Evolutionary conservation across 495 filamentous ascomycete genomes (phyloP).

Genomic region (Aspergillus mulundensis): DNA sequence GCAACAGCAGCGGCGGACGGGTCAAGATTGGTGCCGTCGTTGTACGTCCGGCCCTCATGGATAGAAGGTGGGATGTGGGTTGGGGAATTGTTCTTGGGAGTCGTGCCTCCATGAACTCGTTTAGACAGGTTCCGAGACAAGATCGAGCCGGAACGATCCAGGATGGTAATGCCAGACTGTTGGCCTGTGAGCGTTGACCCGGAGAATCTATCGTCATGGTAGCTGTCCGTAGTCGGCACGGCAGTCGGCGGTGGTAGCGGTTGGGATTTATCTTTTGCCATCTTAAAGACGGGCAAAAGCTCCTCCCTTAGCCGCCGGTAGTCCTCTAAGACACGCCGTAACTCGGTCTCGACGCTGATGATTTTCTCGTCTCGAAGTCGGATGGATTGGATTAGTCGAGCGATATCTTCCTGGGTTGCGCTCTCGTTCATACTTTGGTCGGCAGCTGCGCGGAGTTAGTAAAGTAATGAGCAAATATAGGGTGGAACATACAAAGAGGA

Average conservation of each 20-base stretch:
- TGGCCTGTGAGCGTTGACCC: constrained; percentile 28
- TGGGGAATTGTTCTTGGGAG: constrained; percentile 76
- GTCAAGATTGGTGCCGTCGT: constrained; percentile 50
- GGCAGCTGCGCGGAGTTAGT: constrained; percentile 57
- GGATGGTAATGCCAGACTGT: constrained; percentile 33
- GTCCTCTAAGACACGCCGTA: constrained; percentile 77
- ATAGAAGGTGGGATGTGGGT: constrained; percentile 65
- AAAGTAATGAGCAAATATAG: constrained; percentile 1
- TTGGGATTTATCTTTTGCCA: constrained; percentile 85
- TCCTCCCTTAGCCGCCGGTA: constrained; percentile 84
- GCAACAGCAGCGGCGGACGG: constrained; percentile 59
- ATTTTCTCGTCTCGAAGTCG: constrained; percentile 84
- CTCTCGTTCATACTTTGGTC: constrained; percentile 81
- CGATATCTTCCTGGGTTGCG: constrained; percentile 87
- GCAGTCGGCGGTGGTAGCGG: constrained; percentile 65
- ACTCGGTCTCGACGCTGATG: constrained; percentile 69
- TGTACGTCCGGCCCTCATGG: constrained; percentile 50
- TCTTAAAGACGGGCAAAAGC: constrained; percentile 79
- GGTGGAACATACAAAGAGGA: constrained; percentile 69
- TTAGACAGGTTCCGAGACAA: constrained; percentile 77
- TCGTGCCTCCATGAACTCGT: constrained; percentile 71
- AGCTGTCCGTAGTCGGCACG: constrained; percentile 20
- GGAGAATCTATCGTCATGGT: constrained; percentile 26
- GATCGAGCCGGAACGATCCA: constrained; percentile 25
- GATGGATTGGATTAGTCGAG: constrained; percentile 80